These are phyloP conservation scores for Amesomyces nigricolor DNA, from an alignment of 2,329 filamentous ascomycete species.

Conservation along the genomic window DNA sequence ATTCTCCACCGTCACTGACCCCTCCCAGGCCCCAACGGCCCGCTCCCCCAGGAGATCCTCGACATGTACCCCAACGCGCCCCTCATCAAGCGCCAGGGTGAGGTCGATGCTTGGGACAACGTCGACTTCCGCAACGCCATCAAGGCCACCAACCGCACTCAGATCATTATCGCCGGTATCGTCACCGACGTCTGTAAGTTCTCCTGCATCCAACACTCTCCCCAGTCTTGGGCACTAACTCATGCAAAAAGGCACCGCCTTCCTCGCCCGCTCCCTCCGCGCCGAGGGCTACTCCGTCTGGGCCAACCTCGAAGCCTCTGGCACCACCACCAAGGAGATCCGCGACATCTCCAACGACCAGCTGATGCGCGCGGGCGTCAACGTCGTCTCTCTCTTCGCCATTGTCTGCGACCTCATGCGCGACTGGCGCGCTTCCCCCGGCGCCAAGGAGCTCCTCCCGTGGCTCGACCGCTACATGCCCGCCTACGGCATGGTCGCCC, in stretches of 20 bases:
- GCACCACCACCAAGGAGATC: constrained; percentile 53
- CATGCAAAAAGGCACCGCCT: constrained; percentile 49
- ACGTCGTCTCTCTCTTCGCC: constrained; percentile 55
- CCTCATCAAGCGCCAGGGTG: constrained; percentile 61
- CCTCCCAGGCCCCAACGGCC: constrained; percentile 59
- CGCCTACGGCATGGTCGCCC: constrained; percentile 55
- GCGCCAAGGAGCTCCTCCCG: constrained; percentile 52
- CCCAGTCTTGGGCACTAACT: background rate
- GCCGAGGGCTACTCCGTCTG: constrained; percentile 68
- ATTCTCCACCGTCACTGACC: background rate
- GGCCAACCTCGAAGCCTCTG: constrained; percentile 66
- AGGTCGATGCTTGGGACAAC: constrained; percentile 76
- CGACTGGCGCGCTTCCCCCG: constrained; percentile 57
- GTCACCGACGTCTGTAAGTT: constrained; percentile 63
- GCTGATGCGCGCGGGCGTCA: constrained; percentile 62
- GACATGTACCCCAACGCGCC: constrained; percentile 62
- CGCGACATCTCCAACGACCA: constrained; percentile 60
- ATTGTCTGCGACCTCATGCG: constrained; percentile 65
- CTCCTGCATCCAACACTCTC: no score
- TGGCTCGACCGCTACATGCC: constrained; percentile 61
- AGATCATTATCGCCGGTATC: constrained; percentile 68
- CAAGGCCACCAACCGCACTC: constrained; percentile 57
- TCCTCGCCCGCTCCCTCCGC: constrained; percentile 65
- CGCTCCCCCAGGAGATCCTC: constrained; percentile 62
- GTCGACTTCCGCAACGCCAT: constrained; percentile 61